Conservation (phyloP, 495 filamentous ascomycete species). For the Neurospora tetrasperma region DNA sequence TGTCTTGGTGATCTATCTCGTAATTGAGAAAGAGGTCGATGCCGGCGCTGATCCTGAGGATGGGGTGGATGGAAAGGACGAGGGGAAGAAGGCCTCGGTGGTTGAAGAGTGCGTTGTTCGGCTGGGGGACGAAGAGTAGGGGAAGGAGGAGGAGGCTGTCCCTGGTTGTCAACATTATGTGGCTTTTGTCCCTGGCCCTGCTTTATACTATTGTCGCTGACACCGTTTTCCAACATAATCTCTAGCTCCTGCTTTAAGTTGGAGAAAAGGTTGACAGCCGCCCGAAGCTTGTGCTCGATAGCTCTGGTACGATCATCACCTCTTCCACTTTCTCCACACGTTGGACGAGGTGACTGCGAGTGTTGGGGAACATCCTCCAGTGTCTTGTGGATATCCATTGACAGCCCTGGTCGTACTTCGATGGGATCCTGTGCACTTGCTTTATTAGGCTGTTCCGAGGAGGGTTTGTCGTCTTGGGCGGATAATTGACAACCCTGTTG, state of each 20-base stretch:
- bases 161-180: neutral
- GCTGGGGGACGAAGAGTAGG: neutral
- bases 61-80: neutral
- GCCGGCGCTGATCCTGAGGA: neutral
- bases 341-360: neutral
- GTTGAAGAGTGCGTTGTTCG: neutral
- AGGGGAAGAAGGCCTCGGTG: neutral
- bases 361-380: neutral
- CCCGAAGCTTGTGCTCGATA: conserved; percentile 9
- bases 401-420: neutral
- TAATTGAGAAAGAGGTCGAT: neutral
- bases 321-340: neutral
- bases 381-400: neutral
- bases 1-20: neutral
- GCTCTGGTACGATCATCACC: neutral
- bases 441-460: neutral
- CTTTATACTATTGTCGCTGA: neutral
- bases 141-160: neutral
- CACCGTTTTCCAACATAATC: conserved; percentile 4
- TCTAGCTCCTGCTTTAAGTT: conserved; percentile 16
- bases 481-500: neutral
- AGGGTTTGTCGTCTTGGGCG: neutral
- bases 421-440: neutral
- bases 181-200: neutral
- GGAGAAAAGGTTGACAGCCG: conserved; percentile 8